These are phyloP conservation scores for Arthroderma uncinatum DNA, from an alignment of 2,329 filamentous ascomycete species.

Conservation along the genomic window DNA sequence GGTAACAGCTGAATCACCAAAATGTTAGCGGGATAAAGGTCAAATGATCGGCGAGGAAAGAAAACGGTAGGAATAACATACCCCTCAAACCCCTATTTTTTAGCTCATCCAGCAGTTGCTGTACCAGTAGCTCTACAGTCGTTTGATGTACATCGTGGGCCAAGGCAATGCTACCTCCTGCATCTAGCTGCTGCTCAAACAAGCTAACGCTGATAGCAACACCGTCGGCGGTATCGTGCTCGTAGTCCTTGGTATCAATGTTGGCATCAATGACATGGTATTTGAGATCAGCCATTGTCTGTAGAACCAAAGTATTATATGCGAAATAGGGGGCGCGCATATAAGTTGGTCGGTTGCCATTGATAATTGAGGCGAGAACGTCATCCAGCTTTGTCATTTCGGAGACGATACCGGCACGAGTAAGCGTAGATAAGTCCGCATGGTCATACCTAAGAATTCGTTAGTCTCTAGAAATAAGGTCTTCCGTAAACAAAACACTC, in stretches of 20 bases:
- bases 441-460: conserved; percentile 21
- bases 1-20: conserved; percentile 20
- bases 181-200: background rate
- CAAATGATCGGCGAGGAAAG: background rate
- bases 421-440: conserved; percentile 27
- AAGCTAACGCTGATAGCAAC: background rate
- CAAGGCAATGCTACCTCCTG: conserved; percentile 1
- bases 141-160: conserved; percentile 6
- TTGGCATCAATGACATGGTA: conserved; percentile 37
- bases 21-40: background rate
- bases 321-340: conserved; percentile 39
- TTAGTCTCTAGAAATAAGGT: background rate
- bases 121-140: conserved; percentile 5
- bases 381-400: conserved; percentile 35
- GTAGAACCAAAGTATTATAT: conserved; percentile 24
- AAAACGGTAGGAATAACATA: background rate
- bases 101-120: conserved; percentile 6
- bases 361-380: conserved; percentile 28
- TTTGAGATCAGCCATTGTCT: conserved; percentile 31
- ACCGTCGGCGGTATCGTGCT: background rate
- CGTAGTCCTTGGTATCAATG: conserved; percentile 35
- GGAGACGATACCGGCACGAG: conserved; percentile 21
- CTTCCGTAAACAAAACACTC: background rate
- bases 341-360: conserved; percentile 38
- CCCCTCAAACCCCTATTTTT: conserved; percentile 3